Evolutionary conservation across 345 rosid species (phyloP).

Genomic region (Microthlaspi erraticum): DNA sequence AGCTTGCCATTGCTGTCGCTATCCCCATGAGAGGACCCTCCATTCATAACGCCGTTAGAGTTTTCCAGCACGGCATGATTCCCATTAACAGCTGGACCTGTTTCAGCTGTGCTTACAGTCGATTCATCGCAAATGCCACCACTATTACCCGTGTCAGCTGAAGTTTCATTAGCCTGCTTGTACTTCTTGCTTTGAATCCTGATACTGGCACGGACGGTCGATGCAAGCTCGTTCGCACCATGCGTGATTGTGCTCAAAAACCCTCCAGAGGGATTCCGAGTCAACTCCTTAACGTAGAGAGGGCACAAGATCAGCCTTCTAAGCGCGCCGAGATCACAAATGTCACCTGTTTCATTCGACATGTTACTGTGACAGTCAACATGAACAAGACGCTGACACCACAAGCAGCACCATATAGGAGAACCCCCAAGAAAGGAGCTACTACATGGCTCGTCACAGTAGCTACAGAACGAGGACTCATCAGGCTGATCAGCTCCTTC

Average conservation of each 20-base stretch:
- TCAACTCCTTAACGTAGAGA: slow-evolving; percentile 76
- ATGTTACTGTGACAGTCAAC: slow-evolving; percentile 87
- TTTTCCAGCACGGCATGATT: slow-evolving; percentile 53
- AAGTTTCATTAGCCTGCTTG: slow-evolving; percentile 66
- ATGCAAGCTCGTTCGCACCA: slow-evolving; percentile 96
- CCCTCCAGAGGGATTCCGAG: slow-evolving; percentile 62
- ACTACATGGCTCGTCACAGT: slow-evolving; percentile 89
- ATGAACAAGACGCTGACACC: slow-evolving; percentile 98
- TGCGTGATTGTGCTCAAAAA: slow-evolving; percentile 91
- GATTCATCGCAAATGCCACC: slow-evolving; percentile 63
- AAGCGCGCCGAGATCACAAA: slow-evolving; percentile 85
- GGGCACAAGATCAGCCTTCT: slow-evolving; percentile 90
- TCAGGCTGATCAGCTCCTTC: slow-evolving; percentile 87
- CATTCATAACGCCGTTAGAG: slow-evolving; percentile 50
- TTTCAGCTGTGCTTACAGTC: slow-evolving; percentile 64
- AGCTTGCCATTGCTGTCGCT: slow-evolving; percentile 54
- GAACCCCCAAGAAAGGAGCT: slow-evolving; percentile 96
- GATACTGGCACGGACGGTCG: slow-evolving; percentile 91
- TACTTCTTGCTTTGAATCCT: slow-evolving; percentile 86
- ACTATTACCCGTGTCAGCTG: slow-evolving; percentile 60
- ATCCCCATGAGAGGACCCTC: slow-evolving; percentile 45
- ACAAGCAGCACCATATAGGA: slow-evolving; percentile 97
- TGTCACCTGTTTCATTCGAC: slow-evolving; percentile 80
- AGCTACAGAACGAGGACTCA: slow-evolving; percentile 79
- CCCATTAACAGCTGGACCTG: slow-evolving; percentile 53